Base-by-base conservation (phyloP, 164 flowering plant species). In the Aristolochia fimbriata region DNA sequence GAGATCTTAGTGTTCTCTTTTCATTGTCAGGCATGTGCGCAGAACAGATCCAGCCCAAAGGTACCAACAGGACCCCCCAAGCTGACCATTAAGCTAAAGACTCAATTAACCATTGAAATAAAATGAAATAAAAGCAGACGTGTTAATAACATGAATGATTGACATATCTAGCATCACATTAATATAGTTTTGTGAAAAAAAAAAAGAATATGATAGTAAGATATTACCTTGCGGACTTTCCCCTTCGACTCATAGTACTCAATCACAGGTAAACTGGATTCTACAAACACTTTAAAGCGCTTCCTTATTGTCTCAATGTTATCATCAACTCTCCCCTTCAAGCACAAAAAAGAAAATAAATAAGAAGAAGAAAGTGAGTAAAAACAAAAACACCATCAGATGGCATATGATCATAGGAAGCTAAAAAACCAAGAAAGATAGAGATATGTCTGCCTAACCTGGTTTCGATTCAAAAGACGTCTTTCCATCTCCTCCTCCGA, bases 401-500 rank as follows among this genome's bases (percentile, higher is more conserved):
- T 31, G 21, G 20, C 41, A 49, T 7, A 19, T 8, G 27, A 45
- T 52, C 56, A 52, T 22, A 27, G 56, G 27, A 27, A 1, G 14
- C 15, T 57, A 2, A 31, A 27, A 37, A 25, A 31, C 22, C 16
- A 17, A 6, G 3, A 59, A 30, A 52, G 10, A 61, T 6, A 46
- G 20, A 64, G 41, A 21, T 27, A 16, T 45, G 57, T 33, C 59
- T 65, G 24, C 41, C 63, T 55, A 65, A 94, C 97, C 93, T 91
- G 88, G 60, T 94, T 94, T 71, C 97, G 77, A 51, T 70, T 63
- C 72, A 94, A 60, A 68, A 94, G 80, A 30, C 95, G 93, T 81
- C 72, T 83, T 81, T 94, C 95, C 99, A 94, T 90, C 76, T 94
- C 96, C 62, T 86, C 85, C 68, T 88, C 93, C 7, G 93, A 47